These are phyloP conservation scores for Chalciporus pseudorubinellus DNA, from an alignment of 768 basidiomycete species.

Conservation along the genomic window DNA sequence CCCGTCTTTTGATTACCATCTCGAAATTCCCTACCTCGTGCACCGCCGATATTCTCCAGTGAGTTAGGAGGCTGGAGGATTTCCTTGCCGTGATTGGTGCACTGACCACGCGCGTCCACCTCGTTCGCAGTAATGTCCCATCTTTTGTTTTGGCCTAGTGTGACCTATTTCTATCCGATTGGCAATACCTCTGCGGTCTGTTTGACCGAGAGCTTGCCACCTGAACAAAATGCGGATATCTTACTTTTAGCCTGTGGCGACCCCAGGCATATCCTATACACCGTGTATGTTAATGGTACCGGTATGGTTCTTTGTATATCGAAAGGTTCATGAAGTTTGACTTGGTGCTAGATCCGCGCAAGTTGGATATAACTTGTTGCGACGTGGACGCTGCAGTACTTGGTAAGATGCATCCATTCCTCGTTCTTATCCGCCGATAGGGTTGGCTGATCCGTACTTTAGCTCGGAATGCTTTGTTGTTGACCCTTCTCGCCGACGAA, in stretches of 20 bases:
- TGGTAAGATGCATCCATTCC: constrained; percentile 10
- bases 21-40: no score
- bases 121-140: constrained; percentile 14
- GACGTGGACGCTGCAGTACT: constrained; percentile 28
- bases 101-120: neutral
- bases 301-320: constrained; percentile 5
- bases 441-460: neutral
- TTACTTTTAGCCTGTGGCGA: constrained; percentile 59
- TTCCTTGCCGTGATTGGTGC: no score
- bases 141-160: constrained; percentile 16
- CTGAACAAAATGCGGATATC: constrained; percentile 37
- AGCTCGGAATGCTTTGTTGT: constrained; percentile 30
- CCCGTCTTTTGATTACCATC: no score
- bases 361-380: constrained; percentile 29
- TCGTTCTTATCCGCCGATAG: neutral
- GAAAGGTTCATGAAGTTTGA: neutral
- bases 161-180: constrained; percentile 52
- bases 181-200: constrained; percentile 57
- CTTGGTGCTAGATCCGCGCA: constrained; percentile 7
- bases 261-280: constrained; percentile 50
- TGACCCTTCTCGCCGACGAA: constrained; percentile 26
- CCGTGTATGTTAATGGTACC: constrained; percentile 29
- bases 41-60: neutral
- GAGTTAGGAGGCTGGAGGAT: neutral
- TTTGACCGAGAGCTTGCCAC: constrained; percentile 45